A percentile compares a stretch with the other conserved stretches of the same genome.
Evolutionary conservation across 192 early-diverging fungal species (phyloP).

Genomic region (Physocladia obscura): DNA sequence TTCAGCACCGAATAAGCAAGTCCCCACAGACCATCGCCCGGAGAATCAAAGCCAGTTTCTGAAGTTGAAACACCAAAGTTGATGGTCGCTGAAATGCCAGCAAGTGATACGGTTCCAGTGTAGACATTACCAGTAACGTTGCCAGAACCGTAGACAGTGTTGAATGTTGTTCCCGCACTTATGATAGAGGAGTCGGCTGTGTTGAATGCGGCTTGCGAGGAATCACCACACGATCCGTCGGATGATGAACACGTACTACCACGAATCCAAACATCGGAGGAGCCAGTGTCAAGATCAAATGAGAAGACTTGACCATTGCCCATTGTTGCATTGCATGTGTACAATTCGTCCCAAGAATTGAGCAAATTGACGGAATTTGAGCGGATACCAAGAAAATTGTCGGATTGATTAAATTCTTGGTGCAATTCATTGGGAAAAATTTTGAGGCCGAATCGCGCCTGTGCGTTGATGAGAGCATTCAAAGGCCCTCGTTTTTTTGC

Average conservation of each 20-base stretch:
- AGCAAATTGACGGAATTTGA: not conserved
- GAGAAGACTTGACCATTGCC: conserved; percentile 22
- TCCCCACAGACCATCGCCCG: conserved; percentile 40
- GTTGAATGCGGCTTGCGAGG: not conserved
- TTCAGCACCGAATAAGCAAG: conserved; percentile 35
- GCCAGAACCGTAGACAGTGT: conserved; percentile 29
- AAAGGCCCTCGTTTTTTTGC: not conserved
- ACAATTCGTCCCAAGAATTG: conserved; percentile 19
- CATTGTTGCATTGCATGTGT: conserved; percentile 16
- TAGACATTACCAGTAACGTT: conserved; percentile 25
- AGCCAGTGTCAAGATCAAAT: conserved; percentile 43
- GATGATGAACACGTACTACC: conserved; percentile 29
- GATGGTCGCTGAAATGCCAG: conserved; percentile 11
- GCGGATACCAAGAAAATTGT: too few species aligned
- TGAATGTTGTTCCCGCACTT: not conserved
- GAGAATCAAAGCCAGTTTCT: conserved; percentile 21
- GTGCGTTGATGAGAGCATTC: not conserved
- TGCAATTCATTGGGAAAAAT: not conserved
- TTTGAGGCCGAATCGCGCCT: not conserved
- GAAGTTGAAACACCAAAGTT: conserved; percentile 7
- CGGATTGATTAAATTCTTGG: too few species aligned
- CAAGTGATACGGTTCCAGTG: conserved; percentile 28
- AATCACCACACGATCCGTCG: conserved; percentile 35
- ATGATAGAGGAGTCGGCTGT: not conserved
- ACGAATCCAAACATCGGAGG: conserved; percentile 37